Base-by-base conservation (phyloP, 2,329 filamentous ascomycete species). In the Colletotrichum musicola region DNA sequence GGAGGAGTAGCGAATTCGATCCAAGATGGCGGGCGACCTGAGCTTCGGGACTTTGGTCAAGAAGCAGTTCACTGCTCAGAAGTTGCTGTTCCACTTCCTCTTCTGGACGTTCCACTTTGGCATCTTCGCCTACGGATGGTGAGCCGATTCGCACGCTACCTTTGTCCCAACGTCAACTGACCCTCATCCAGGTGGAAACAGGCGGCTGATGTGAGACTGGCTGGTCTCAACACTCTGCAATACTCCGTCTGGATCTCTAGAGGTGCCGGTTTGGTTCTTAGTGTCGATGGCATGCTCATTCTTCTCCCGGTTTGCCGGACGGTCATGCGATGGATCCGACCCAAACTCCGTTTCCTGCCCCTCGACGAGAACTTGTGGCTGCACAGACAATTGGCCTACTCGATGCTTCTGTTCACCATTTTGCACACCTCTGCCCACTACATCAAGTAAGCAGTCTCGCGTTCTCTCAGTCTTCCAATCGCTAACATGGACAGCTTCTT, bases 301-400 rank as follows among this genome's bases (percentile, higher is more conserved):
- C 82, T 99, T 30, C 85, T 99, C 68, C 96, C 96, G 6, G 97
- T 99, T 85, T 99, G 95, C 84, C 88, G 96, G 73, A 98, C 95
- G 68, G 83, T 98, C 38, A 88, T 99, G 77, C 89, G 93, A 78
- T 92, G 89, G 77, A 80, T 98, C 64, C 89, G 96, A 72, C 96
- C 96, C 27, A 97, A 97, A 84, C 82, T 97, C 72, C 89, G 90
- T 79, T 97, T 92, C 84, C 78, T 98, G 13, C 96, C 96, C 5
- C 86, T 99, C n/a, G 96, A 99, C 76, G 96, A 99, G 82, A 97
- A 94, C 68, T 88, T 95, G 73, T 99, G 94, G 94, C 97, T 99
- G 81, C 96, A 99, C 83, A 88, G 95, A 72, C 96, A 99, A 80
- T 88, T 97, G 50, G 95, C 96, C 18, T 99, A 99, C 78, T 86